A percentile compares a stretch with the other conserved stretches of the same genome.
Evolutionary conservation across 129 eudicot species (phyloP).

Genomic region (Kitagawia praeruptora): DNA sequence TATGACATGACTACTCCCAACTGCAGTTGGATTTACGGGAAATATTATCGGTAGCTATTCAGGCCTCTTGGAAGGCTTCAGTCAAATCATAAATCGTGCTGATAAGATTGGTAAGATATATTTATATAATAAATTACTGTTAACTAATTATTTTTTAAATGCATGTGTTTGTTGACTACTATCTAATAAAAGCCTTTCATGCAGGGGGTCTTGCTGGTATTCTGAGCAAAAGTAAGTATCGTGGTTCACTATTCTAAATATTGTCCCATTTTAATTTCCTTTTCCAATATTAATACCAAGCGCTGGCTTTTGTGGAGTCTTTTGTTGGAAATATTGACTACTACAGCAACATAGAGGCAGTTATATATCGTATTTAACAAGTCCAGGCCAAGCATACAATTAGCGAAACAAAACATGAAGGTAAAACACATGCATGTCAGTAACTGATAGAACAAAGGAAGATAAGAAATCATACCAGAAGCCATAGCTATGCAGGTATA

Average conservation of each 20-base stretch:
- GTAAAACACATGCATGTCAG: too few relatives aligned
- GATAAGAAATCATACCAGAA: too few relatives aligned
- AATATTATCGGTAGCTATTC: slow-evolving; percentile 55
- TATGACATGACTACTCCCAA: too few relatives aligned
- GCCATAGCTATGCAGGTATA: too few relatives aligned
- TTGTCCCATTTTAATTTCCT: slow-evolving; percentile 2
- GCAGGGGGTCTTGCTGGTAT: slow-evolving; percentile 34
- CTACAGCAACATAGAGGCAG: too few relatives aligned
- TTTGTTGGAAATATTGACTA: too few relatives aligned
- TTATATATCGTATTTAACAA: too few relatives aligned
- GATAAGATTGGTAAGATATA: slow-evolving; percentile 57
- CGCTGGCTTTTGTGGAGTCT: background rate
- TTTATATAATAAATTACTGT: slow-evolving; percentile 3
- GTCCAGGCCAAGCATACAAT: too few relatives aligned
- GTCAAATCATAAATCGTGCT: slow-evolving; percentile 42
- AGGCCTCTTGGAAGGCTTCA: slow-evolving; percentile 62
- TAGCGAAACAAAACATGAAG: too few relatives aligned
- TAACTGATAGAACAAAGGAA: too few relatives aligned
- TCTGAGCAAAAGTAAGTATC: slow-evolving; percentile 32
- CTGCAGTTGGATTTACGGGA: slow-evolving; percentile 48
- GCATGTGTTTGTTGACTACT: slow-evolving; percentile 10
- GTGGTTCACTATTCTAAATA: slow-evolving; percentile 1
- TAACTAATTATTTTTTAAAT: slow-evolving; percentile 1
- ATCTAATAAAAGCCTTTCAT: slow-evolving; percentile 12
- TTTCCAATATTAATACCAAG: background rate